phyloP scores from a whole-genome alignment of 192 early-diverging fungal species.

The Linderina pennispora region DNA sequence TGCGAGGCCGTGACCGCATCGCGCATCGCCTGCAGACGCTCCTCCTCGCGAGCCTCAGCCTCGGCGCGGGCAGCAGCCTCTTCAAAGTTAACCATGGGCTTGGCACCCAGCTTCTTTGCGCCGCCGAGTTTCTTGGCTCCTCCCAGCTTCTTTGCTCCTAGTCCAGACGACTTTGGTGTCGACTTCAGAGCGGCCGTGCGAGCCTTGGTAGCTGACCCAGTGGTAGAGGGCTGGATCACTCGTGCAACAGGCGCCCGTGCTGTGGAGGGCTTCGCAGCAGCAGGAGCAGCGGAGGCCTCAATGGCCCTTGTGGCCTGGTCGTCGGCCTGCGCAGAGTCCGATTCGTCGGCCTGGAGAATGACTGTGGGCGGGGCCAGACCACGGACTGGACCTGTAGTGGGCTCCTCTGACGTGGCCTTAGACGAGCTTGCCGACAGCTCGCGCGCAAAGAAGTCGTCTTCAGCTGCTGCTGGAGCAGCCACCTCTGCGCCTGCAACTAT shows the following conservation, averaged over 20 bases:
- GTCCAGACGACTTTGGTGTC: slow-evolving; percentile 8
- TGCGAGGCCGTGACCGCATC: slow-evolving; percentile 9
- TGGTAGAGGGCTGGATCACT: slow-evolving; percentile 9
- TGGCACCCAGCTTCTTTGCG: slow-evolving; percentile 73
- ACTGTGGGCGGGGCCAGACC: slow-evolving; percentile 26
- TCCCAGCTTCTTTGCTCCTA: slow-evolving; percentile 38
- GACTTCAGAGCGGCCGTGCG: slow-evolving; percentile 18
- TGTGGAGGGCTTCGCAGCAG: slow-evolving; percentile 3
- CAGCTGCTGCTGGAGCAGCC: background rate
- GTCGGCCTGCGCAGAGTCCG: background rate
- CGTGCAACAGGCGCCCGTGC: slow-evolving; percentile 25
- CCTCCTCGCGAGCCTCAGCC: slow-evolving; percentile 68
- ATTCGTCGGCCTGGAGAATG: slow-evolving; percentile 2
- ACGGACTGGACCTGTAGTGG: background rate
- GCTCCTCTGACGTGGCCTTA: slow-evolving; percentile 4
- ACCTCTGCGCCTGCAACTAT: slow-evolving; percentile 1
- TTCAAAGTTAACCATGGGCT: slow-evolving; percentile 79
- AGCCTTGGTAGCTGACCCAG: slow-evolving; percentile 13
- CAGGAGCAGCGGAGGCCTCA: background rate
- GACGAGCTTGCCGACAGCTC: slow-evolving; percentile 11
- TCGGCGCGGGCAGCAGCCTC: slow-evolving; percentile 85
- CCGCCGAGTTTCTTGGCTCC: slow-evolving; percentile 71
- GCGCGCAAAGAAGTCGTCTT: slow-evolving; percentile 20
- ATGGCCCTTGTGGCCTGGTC: background rate
- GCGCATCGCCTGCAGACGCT: slow-evolving; percentile 46